A percentile compares a stretch with the other conserved stretches of the same genome.
phyloP scores from a whole-genome alignment of 2,329 filamentous ascomycete genomes.

The Westerdykella aurantiaca region DNA sequence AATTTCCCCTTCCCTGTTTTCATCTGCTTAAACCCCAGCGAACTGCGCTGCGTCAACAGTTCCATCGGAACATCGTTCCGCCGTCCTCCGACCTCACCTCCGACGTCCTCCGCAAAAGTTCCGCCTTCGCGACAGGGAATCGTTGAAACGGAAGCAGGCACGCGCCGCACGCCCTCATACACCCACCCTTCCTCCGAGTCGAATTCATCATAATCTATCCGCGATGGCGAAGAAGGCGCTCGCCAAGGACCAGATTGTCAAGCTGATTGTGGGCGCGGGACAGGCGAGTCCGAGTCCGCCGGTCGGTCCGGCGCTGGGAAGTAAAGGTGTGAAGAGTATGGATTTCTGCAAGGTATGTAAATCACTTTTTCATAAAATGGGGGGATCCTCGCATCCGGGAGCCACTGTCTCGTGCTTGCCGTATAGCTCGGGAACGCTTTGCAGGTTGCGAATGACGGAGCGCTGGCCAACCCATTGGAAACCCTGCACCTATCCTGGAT shows the following conservation, averaged over 20 bases:
- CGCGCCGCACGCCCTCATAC: too few relatives aligned
- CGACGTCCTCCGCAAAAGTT: conserved; percentile 7
- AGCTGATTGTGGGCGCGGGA: conserved; percentile 93
- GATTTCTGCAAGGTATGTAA: conserved; percentile 89
- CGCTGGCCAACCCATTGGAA: too few relatives aligned
- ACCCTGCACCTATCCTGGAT: too few relatives aligned
- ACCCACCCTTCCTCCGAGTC: too few relatives aligned
- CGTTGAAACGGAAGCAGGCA: neutral
- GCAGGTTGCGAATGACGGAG: too few relatives aligned
- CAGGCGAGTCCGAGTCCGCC: conserved; percentile 93
- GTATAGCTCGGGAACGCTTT: too few relatives aligned
- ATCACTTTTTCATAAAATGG: neutral
- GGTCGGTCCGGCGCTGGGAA: conserved; percentile 91
- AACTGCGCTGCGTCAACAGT: too few relatives aligned
- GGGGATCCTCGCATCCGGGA: neutral
- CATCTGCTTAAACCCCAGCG: too few relatives aligned
- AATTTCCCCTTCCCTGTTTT: too few relatives aligned
- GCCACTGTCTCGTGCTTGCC: too few relatives aligned
- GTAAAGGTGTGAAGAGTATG: conserved; percentile 98
- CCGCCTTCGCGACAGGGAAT: neutral
- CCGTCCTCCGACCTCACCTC: neutral
- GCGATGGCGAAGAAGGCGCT: conserved; percentile 35
- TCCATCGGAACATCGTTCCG: conserved; percentile 1
- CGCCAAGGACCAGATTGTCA: conserved; percentile 60
- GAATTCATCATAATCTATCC: neutral